These are phyloP conservation scores for Malassezia cuniculi DNA, from an alignment of 1,284 basidiomycete species.

Conservation along the genomic window DNA sequence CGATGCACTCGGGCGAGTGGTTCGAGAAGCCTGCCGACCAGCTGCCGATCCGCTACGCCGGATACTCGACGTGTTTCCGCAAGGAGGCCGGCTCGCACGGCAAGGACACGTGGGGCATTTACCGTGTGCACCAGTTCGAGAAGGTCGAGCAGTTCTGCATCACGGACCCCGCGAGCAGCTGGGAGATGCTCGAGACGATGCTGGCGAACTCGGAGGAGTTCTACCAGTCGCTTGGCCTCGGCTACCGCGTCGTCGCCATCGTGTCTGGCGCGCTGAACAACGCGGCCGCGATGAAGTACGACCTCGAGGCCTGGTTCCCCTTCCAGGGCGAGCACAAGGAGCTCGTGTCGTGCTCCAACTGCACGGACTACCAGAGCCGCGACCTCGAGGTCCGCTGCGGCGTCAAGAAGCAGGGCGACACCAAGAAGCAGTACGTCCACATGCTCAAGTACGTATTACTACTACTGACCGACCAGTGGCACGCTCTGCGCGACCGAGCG, in stretches of 20 bases:
- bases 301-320: conserved; percentile 98
- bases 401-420: conserved; percentile 42
- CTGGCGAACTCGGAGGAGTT: conserved; percentile 77
- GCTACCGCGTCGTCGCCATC: conserved; percentile 88
- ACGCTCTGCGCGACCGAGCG: conserved; percentile 94
- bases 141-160: conserved; percentile 93
- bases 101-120: conserved; percentile 98
- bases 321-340: conserved; percentile 96
- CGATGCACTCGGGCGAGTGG: conserved; percentile 89
- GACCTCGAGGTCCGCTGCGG: conserved; percentile 39
- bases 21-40: conserved; percentile 82
- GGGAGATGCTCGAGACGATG: conserved; percentile 88
- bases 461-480: no score
- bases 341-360: conserved; percentile 48
- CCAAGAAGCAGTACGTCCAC: conserved; percentile 42
- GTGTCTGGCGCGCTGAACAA: conserved; percentile 92
- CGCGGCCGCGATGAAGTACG: conserved; percentile 91
- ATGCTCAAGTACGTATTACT: conserved; percentile 44
- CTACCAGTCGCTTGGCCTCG: conserved; percentile 81
- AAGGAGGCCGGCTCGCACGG: conserved; percentile 96
- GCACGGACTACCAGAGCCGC: conserved; percentile 48
- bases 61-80: conserved; percentile 85
- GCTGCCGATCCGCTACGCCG: conserved; percentile 66
- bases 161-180: conserved; percentile 71
- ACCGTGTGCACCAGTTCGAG: conserved; percentile 99